Conservation (phyloP, 2,329 filamentous ascomycete species). For the Neonectria hederae region DNA sequence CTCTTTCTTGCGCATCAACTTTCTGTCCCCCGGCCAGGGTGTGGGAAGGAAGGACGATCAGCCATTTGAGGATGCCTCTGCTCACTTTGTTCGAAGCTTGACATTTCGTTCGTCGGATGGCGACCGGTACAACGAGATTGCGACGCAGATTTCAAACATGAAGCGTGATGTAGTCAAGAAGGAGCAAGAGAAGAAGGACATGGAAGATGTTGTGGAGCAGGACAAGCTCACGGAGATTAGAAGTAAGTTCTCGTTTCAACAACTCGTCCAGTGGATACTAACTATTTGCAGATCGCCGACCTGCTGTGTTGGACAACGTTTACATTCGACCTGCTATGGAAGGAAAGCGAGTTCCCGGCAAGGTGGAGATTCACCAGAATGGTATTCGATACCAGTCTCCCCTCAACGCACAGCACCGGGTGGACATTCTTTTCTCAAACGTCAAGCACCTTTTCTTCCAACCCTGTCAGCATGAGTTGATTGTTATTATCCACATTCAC, state of each 20-base stretch:
- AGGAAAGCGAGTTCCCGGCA: conserved; percentile 94
- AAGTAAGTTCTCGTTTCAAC: conserved; percentile 65
- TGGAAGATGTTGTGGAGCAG: conserved; percentile 99
- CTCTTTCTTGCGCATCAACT: conserved; percentile 95
- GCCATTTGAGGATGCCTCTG: conserved; percentile 94
- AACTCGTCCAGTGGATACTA: conserved; percentile 44
- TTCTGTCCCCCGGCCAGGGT: conserved; percentile 95
- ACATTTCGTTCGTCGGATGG: conserved; percentile 94
- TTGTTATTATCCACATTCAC: conserved; percentile 98
- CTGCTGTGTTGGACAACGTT: conserved; percentile 89
- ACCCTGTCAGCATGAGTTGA: conserved; percentile 93
- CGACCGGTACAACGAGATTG: conserved; percentile 88
- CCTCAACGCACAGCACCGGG: conserved; percentile 80
- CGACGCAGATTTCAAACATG: conserved; percentile 92
- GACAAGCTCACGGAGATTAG: conserved; percentile 96
- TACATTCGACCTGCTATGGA: conserved; percentile 96
- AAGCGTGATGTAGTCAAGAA: conserved; percentile 92
- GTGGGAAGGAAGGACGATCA: conserved; percentile 97
- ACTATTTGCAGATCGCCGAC: conserved; percentile 79
- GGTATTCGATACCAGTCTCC: conserved; percentile 94
- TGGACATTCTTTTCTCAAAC: conserved; percentile 97
- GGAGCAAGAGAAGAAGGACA: conserved; percentile 98
- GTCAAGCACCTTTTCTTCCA: conserved; percentile 99
- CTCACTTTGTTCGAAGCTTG: conserved; percentile 94
- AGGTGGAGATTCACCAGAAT: conserved; percentile 98